Evolutionary conservation across 2,329 filamentous ascomycete species (phyloP).

Genomic region (Botryotinia calthae): DNA sequence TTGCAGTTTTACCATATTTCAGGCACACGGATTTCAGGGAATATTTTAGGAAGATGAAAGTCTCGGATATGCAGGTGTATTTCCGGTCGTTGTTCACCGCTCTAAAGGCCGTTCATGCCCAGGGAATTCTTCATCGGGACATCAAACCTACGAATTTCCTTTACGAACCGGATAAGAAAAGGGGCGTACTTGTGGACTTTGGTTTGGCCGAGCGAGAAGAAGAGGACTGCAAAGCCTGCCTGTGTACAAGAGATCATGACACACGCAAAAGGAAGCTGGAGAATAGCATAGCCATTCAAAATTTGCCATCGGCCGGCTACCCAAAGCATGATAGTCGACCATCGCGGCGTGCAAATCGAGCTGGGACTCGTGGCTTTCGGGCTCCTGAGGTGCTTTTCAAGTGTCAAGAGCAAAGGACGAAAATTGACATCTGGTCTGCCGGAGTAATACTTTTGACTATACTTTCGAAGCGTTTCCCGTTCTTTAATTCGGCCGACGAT

Average conservation of each 20-base stretch:
- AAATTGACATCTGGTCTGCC: constrained; percentile 95
- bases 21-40: constrained; percentile 91
- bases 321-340: constrained; percentile 87
- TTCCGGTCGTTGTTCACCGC: constrained; percentile 85
- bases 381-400: constrained; percentile 96
- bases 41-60: constrained; percentile 88
- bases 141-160: constrained; percentile 98
- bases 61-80: constrained; percentile 84
- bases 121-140: constrained; percentile 86
- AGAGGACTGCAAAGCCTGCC: constrained; percentile 73
- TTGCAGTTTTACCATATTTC: constrained; percentile 93
- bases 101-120: constrained; percentile 75
- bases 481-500: constrained; percentile 98
- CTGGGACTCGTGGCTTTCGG: constrained; percentile 91
- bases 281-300: constrained; percentile 56
- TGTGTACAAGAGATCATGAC: constrained; percentile 55
- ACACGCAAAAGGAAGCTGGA: constrained; percentile 61
- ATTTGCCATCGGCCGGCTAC: constrained; percentile 62
- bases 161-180: constrained; percentile 76
- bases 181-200: constrained; percentile 96
- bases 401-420: constrained; percentile 89
- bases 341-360: constrained; percentile 86
- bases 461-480: constrained; percentile 86
- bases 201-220: constrained; percentile 87
- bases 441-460: constrained; percentile 98